phyloP scores from a whole-genome alignment of 202 grass and related monocot genomes.

The Digitaria exilis region DNA sequence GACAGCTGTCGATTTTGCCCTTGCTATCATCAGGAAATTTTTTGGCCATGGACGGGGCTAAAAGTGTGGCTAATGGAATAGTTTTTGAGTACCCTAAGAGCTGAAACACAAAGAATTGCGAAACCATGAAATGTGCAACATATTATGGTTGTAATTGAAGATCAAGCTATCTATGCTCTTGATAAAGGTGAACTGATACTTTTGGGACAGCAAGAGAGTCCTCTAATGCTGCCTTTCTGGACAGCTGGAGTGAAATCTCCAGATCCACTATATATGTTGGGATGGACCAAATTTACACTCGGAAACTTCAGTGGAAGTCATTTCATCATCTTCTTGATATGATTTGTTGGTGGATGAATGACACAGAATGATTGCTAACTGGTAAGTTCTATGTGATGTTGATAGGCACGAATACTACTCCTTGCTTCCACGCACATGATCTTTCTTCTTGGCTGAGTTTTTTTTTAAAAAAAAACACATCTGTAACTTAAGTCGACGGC shows the following conservation, averaged over 20 bases:
- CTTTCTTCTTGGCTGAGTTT: background rate
- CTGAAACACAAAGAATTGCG: constrained; percentile 37
- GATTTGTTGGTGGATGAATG: constrained; percentile 35
- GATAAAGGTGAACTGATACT: constrained; percentile 10
- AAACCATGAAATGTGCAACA: background rate
- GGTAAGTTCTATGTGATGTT: constrained; percentile 45
- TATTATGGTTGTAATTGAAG: background rate
- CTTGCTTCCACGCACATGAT: background rate
- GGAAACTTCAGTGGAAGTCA: constrained; percentile 21
- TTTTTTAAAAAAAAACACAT: background rate
- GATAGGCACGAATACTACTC: constrained; percentile 35
- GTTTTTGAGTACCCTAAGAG: constrained; percentile 82
- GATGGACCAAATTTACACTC: constrained; percentile 30
- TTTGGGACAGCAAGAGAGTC: constrained; percentile 2
- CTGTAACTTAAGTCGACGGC: background rate
- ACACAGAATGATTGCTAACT: background rate
- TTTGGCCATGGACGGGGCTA: constrained; percentile 73
- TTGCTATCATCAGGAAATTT: constrained; percentile 74
- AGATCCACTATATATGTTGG: constrained; percentile 31
- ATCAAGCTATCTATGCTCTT: constrained; percentile 26
- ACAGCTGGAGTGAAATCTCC: constrained; percentile 31
- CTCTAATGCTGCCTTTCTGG: constrained; percentile 21
- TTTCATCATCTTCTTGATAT: constrained; percentile 29
- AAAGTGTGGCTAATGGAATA: constrained; percentile 79
- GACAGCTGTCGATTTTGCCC: constrained; percentile 66